These are phyloP conservation scores for Ascoidea tarda DNA, from an alignment of 805 yeast genomes.

Conservation along the genomic window DNA sequence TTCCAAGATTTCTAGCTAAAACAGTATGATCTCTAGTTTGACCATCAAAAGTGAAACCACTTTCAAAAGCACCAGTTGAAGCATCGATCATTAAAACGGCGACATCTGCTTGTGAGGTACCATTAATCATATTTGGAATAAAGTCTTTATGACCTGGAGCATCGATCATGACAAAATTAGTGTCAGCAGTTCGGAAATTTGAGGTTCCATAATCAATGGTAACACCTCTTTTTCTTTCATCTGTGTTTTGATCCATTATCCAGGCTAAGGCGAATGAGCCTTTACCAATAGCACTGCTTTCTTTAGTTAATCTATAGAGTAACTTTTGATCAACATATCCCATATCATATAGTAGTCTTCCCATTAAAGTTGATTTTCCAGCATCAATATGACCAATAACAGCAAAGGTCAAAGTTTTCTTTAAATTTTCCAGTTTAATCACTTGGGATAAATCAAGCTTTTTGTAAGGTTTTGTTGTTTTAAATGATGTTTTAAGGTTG, in stretches of 20 bases:
- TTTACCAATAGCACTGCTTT: constrained; percentile 55
- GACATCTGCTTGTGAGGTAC: constrained; percentile 65
- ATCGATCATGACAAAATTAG: constrained; percentile 58
- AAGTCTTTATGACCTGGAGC: constrained; percentile 80
- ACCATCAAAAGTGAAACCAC: constrained; percentile 53
- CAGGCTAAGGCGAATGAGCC: constrained; percentile 75
- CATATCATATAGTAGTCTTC: constrained; percentile 51
- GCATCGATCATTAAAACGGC: constrained; percentile 64
- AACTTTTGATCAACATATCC: constrained; percentile 55
- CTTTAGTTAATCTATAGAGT: constrained; percentile 46
- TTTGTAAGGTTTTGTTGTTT: constrained; percentile 26
- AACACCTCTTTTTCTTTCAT: constrained; percentile 65
- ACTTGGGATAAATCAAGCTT: constrained; percentile 28
- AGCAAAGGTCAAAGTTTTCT: constrained; percentile 56
- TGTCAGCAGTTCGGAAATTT: constrained; percentile 38
- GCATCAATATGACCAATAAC: constrained; percentile 83
- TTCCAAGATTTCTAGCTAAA: constrained; percentile 52
- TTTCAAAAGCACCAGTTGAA: constrained; percentile 51
- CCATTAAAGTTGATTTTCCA: constrained; percentile 73
- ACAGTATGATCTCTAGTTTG: constrained; percentile 72
- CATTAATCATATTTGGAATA: constrained; percentile 78
- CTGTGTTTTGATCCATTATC: constrained; percentile 72
- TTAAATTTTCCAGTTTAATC: constrained; percentile 20
- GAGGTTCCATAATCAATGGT: constrained; percentile 69
- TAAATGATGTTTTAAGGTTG: constrained; percentile 5